Conservation (phyloP, 2,329 filamentous ascomycete genomes). For the Paradendryphiella salina region DNA sequence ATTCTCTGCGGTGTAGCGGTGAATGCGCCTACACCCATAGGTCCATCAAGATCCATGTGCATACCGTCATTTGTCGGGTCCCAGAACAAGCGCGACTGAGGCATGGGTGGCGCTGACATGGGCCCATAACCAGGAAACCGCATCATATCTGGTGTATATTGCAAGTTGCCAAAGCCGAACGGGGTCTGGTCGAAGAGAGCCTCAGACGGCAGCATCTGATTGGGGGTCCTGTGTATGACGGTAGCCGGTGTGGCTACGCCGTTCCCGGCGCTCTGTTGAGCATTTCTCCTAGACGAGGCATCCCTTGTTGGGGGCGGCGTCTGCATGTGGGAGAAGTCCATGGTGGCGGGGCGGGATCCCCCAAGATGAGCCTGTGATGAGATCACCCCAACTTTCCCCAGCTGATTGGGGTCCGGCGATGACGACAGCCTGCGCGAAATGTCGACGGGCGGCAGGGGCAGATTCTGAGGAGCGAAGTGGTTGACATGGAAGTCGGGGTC, state of each 20-base stretch:
- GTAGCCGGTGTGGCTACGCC: constrained; percentile 43
- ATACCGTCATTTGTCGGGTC: constrained; percentile 36
- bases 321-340: constrained; percentile 58
- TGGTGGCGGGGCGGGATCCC: constrained; percentile 34
- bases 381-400: constrained; percentile 16
- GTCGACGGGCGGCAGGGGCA: constrained; percentile 63
- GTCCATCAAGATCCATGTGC: constrained; percentile 44
- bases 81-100: constrained; percentile 52
- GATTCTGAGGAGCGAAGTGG: constrained; percentile 60
- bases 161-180: constrained; percentile 57
- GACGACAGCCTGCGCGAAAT: constrained; percentile 62
- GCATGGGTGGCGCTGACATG: constrained; percentile 60
- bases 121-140: constrained; percentile 57
- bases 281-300: constrained; percentile 54
- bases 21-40: constrained; percentile 39
- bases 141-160: constrained; percentile 62
- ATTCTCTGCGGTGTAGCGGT: constrained; percentile 43
- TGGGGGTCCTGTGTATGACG: constrained; percentile 49
- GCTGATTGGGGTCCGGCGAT: constrained; percentile 54
- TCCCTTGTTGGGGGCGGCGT: constrained; percentile 65
- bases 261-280: constrained; percentile 36
- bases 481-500: constrained; percentile 62
- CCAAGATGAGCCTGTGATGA: constrained; percentile 21
- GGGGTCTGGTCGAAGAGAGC: constrained; percentile 45
- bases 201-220: constrained; percentile 31